Evolutionary conservation across 345 rosid genomes (phyloP).

Genomic region (Microthlaspi erraticum): DNA sequence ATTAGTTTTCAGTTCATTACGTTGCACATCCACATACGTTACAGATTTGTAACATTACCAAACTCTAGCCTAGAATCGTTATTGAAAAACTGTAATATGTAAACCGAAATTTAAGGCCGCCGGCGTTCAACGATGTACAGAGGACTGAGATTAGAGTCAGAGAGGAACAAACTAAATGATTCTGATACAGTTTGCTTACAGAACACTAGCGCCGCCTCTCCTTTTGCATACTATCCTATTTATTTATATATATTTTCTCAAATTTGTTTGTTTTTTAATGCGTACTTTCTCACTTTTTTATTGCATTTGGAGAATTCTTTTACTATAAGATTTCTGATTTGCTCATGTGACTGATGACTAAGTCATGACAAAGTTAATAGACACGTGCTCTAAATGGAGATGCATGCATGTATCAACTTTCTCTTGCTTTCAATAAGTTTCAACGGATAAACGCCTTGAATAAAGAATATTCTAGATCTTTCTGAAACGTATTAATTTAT

Average conservation of each 20-base stretch:
- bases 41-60: too few relatives aligned
- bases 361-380: constrained; percentile 32
- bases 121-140: constrained; percentile 1
- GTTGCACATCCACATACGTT: not conserved
- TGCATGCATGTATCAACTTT: constrained; percentile 41
- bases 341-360: constrained; percentile 39
- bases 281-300: constrained; percentile 1
- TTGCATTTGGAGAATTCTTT: constrained; percentile 20
- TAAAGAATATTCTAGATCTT: constrained; percentile 29
- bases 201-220: constrained; percentile 44
- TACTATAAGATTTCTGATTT: not conserved
- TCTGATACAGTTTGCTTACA: constrained; percentile 36
- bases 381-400: constrained; percentile 42
- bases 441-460: constrained; percentile 12
- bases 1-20: not conserved
- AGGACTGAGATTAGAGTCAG: not conserved
- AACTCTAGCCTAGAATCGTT: not conserved
- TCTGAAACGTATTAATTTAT: not conserved
- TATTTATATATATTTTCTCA: not conserved
- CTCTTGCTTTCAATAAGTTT: constrained; percentile 33
- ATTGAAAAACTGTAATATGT: not conserved
- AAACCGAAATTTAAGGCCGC: constrained; percentile 2
- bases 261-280: not conserved
- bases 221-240: not conserved
- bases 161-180: constrained; percentile 16